phyloP scores from a whole-genome alignment of 2,329 filamentous ascomycete species.

The Sporothrix protearum region DNA sequence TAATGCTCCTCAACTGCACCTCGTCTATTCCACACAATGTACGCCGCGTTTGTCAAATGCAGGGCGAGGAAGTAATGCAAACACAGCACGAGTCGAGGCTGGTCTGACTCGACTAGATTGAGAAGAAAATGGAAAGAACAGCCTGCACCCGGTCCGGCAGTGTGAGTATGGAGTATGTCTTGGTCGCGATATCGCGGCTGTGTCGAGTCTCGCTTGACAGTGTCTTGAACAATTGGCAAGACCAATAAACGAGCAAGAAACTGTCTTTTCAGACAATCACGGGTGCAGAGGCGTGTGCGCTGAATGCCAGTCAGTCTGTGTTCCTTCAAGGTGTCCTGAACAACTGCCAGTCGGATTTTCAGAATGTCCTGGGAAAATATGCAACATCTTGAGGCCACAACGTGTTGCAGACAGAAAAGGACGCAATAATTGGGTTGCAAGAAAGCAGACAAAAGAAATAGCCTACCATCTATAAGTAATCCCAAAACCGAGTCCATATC shows the following conservation, averaged over 20 bases:
- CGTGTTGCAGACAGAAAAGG: neutral
- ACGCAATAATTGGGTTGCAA: neutral
- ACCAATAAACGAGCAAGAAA: no score
- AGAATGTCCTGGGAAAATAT: neutral
- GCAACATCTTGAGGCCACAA: neutral
- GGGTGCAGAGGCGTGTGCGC: no score
- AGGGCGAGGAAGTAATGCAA: neutral
- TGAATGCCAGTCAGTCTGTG: neutral
- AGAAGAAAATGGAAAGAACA: neutral
- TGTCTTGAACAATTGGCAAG: neutral
- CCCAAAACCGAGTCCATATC: neutral
- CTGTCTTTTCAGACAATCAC: no score
- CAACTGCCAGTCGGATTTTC: neutral
- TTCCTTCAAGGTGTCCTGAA: neutral
- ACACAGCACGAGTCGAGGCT: neutral
- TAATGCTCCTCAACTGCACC: neutral
- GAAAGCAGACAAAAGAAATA: neutral
- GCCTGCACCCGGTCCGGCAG: neutral
- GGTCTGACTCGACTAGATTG: neutral
- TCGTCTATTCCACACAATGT: constrained; percentile 16
- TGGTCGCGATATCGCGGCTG: neutral
- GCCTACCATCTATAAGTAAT: neutral
- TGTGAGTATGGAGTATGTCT: no score
- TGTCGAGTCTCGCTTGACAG: neutral
- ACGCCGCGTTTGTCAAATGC: neutral